Conservation (phyloP, 2,329 filamentous ascomycete species). For the Fusarium austroafricanum region DNA sequence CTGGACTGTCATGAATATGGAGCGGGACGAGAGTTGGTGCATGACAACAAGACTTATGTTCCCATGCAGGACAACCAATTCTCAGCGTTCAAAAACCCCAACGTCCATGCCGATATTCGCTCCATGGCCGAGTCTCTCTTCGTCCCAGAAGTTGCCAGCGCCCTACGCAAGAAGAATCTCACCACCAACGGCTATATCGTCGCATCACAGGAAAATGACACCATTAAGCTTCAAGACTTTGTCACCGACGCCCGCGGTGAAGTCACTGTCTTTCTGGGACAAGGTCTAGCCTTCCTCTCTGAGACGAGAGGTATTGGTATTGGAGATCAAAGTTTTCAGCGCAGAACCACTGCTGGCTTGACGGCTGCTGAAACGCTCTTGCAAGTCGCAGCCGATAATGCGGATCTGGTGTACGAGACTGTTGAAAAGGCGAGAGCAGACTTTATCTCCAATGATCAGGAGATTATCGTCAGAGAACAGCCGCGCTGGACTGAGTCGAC, state of each 20-base stretch:
- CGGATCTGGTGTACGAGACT: slow-evolving; percentile 40
- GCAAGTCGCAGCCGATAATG: slow-evolving; percentile 47
- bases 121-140: slow-evolving; percentile 46
- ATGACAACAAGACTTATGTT: slow-evolving; percentile 33
- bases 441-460: slow-evolving; percentile 41
- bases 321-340: slow-evolving; percentile 46
- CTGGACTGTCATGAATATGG: slow-evolving; percentile 51
- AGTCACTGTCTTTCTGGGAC: slow-evolving; percentile 43
- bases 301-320: slow-evolving; percentile 50
- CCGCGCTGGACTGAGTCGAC: slow-evolving; percentile 26
- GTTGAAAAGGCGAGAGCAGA: slow-evolving; percentile 43
- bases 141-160: slow-evolving; percentile 40
- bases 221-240: slow-evolving; percentile 45
- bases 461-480: slow-evolving; percentile 42
- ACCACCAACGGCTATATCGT: slow-evolving; percentile 47
- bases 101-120: slow-evolving; percentile 49
- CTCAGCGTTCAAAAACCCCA: slow-evolving; percentile 51
- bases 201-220: slow-evolving; percentile 27
- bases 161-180: slow-evolving; percentile 39
- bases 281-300: slow-evolving; percentile 47
- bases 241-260: slow-evolving; percentile 48
- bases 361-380: slow-evolving; percentile 43
- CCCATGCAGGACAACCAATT: slow-evolving; percentile 47
- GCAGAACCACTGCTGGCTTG: slow-evolving; percentile 46
- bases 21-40: slow-evolving; percentile 2